Conservation (phyloP, 2,329 filamentous ascomycete genomes). For the Diaporthe vaccinii region DNA sequence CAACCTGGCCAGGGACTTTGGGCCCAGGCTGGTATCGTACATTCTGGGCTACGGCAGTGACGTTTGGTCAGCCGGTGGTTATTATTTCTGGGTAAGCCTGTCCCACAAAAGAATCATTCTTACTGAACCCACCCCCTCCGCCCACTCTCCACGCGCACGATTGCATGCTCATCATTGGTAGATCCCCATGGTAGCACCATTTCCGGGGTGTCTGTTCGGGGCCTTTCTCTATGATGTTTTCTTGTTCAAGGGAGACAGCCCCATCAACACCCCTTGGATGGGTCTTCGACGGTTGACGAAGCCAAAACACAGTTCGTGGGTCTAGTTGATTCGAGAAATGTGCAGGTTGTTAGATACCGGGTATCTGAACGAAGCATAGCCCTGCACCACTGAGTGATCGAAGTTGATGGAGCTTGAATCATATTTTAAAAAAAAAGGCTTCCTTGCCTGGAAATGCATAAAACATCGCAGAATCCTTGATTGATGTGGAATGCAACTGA, state of each 20-base stretch:
- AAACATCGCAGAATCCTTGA: background rate
- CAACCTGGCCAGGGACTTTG: slow-evolving; percentile 80
- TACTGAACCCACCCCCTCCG: too few relatives aligned
- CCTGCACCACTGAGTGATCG: too few relatives aligned
- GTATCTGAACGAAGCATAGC: background rate
- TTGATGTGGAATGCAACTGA: background rate
- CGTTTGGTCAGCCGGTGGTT: slow-evolving; percentile 76
- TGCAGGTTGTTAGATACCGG: background rate
- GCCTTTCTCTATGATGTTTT: slow-evolving; percentile 77
- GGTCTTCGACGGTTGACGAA: slow-evolving; percentile 68
- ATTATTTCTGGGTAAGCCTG: slow-evolving; percentile 78
- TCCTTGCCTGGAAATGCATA: too few relatives aligned
- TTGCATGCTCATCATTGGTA: slow-evolving; percentile 47
- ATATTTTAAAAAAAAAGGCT: too few relatives aligned
- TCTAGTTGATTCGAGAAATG: background rate
- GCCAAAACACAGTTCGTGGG: slow-evolving; percentile 51
- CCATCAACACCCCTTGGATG: slow-evolving; percentile 76
- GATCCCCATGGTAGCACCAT: slow-evolving; percentile 81
- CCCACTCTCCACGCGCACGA: background rate
- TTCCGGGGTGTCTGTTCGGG: slow-evolving; percentile 73
- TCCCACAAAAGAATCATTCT: slow-evolving; percentile 20
- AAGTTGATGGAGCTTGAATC: background rate
- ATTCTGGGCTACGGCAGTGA: slow-evolving; percentile 76
- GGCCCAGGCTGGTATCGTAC: slow-evolving; percentile 75
- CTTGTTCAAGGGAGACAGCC: slow-evolving; percentile 78